These are phyloP conservation scores for Moricandia arvensis DNA, from an alignment of 345 rosid genomes.

Conservation along the genomic window DNA sequence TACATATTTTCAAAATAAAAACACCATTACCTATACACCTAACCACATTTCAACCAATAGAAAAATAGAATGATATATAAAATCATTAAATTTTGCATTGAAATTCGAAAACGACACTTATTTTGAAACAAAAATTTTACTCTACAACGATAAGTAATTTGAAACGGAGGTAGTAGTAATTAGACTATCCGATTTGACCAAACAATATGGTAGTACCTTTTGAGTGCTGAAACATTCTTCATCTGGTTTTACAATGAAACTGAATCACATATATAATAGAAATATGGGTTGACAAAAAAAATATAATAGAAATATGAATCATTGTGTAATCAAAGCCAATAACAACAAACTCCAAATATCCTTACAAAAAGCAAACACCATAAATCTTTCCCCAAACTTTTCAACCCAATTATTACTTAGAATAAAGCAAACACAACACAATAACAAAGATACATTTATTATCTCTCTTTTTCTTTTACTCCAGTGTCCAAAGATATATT, in stretches of 20 bases:
- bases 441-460: conserved; percentile 27
- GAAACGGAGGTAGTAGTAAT: too few species aligned
- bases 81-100: too few species aligned
- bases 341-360: conserved; percentile 16
- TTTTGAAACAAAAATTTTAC: too few species aligned
- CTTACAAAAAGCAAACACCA: conserved; percentile 31
- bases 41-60: too few species aligned
- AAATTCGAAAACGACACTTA: too few species aligned
- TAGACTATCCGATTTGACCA: not conserved
- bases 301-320: not conserved
- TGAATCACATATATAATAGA: not conserved
- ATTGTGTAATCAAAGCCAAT: conserved; percentile 8
- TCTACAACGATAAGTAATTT: too few species aligned
- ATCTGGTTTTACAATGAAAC: not conserved
- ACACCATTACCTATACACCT: too few species aligned
- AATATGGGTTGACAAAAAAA: too few species aligned
- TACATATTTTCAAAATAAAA: too few species aligned
- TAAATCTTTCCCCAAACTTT: conserved; percentile 21
- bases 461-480: conserved; percentile 9
- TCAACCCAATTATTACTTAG: conserved; percentile 14
- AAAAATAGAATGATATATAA: too few species aligned
- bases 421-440: conserved; percentile 12
- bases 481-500: conserved; percentile 8
- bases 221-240: not conserved
- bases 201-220: not conserved